Base-by-base conservation (phyloP, 768 basidiomycete species). In the Collybiopsis luxurians region DNA sequence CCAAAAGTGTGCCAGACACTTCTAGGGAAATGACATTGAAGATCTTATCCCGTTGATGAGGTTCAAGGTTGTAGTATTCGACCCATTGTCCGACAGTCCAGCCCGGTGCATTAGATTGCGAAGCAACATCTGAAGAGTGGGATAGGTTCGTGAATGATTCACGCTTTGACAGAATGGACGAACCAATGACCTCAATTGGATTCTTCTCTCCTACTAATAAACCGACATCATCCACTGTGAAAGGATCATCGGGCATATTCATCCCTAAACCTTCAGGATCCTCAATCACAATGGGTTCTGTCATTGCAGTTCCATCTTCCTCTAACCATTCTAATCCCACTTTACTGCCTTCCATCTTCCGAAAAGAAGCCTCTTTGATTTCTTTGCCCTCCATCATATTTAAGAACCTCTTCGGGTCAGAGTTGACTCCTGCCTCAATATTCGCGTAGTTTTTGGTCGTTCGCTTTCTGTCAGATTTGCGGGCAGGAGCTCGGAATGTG, bases 1-100 rank as follows among this genome's bases (percentile, higher is more conserved):
- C 89, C 6, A 98, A 78, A 50, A 82, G 75, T 2, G 92, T 94
- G 6, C 91, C 92, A 1, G 92, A 92, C 24, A 98, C 87, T 69
- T 99, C 96, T 49, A 98, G 75, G 2, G 92, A 95, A 55, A 99
- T 99, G 28, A 99, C 93, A 65, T 99, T 99, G 59, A 88, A 84
- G 31, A 97, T 85, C 69, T 92, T 96, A 66, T 95, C 92, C 53
- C 90, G 83, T 43, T 79, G 75, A 5, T 79, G 74, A 0, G 85
- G 78, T 19, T 90, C 85, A 13, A 82, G 75, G 58, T 84, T 79
- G 69, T 87, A 91, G 67, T 96, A 96, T 58, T 89, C 86, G 3
- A 88, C 91, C 96, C 96, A 99, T 71, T 85, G 89, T 7, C 82
- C 86, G 2, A 99, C 73, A 15, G 87, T 92, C 97, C 96, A 98